Evolutionary conservation across 2,329 filamentous ascomycete species (phyloP), one percentile per base, ranked within the genome.

Genomic region (Neoascochyta sp.): DNA sequence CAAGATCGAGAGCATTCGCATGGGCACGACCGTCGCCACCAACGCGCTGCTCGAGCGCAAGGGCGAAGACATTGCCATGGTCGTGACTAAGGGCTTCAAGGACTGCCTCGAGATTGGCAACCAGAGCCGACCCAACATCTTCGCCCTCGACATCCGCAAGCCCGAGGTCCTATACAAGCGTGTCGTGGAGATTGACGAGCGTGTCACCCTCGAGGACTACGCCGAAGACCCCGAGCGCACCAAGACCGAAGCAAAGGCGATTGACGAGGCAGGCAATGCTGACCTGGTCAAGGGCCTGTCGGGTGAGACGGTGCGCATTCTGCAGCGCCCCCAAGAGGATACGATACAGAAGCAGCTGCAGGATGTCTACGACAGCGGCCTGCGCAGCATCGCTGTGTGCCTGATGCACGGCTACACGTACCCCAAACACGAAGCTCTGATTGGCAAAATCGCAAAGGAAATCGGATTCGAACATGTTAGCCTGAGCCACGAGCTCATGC

Each of bases 1-100:
- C 11, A 68, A 80, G 53, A 93, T 95, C 48, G 86, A 92, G 48
- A 88, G 84, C 32, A 95, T 95, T 58, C 82, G 89, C 26, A 95
- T 95, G 89, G 89, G 89, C 24, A 95, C 89, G 1, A 95, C 89
- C 0, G 88, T 95, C 9, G 89, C 89, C 7, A 95, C 89, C 1
- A 95, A 95, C 61, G 89, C 89, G 0, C 66, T 95, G 33, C 72
- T 95, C 2, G 89, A 95, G 63, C 73, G 89, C 35, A 95, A 95
- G 63, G 89, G 89, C 26, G 88, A 94, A 66, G 80, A 78, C 47
- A 90, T 92, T 55, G 88, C 86, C 9, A 75, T 95, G 63, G 78
- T 95, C 1, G 86, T 93, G 8, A 95, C 86, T 1, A 81, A 80
- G 45, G 89, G 89, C 0, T 95, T 95, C 70, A 81, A 79, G 47